These are phyloP conservation scores for Aspergillus viridinutans DNA, from an alignment of 2,329 filamentous ascomycete species.

Conservation along the genomic window DNA sequence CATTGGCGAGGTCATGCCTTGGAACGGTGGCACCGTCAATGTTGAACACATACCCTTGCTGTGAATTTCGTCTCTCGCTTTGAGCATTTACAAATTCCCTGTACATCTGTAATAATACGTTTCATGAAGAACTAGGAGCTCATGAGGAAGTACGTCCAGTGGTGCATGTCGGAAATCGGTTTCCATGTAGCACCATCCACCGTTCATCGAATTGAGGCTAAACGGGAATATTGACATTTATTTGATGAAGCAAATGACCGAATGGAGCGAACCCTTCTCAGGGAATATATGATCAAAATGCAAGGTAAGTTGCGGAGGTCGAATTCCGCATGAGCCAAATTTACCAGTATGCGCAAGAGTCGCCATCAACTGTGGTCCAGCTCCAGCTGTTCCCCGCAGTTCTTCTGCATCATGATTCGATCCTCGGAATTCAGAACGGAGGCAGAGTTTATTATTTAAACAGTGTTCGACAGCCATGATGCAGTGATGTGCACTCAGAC, in stretches of 20 bases:
- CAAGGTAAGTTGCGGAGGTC: neutral
- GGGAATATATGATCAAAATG: neutral
- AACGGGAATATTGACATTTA: neutral
- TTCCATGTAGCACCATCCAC: neutral
- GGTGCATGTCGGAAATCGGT: neutral
- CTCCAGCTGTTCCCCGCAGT: neutral
- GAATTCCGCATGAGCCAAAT: neutral
- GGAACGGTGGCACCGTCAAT: neutral
- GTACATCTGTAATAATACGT: conserved; percentile 6
- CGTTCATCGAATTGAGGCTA: neutral
- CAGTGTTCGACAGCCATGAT: too few relatives aligned
- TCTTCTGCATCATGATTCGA: neutral
- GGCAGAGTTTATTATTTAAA: neutral
- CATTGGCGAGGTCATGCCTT: neutral
- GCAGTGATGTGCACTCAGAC: neutral
- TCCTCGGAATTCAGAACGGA: conserved; percentile 2
- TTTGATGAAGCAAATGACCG: too few relatives aligned
- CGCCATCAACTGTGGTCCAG: neutral
- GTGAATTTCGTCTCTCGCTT: neutral
- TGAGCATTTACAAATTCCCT: neutral
- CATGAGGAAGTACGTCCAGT: neutral
- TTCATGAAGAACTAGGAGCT: neutral
- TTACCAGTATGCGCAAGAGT: neutral
- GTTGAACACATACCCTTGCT: neutral
- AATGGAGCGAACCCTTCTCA: neutral